phyloP scores from a whole-genome alignment of 805 yeast genomes.

The Suhomyces pyralidae region DNA sequence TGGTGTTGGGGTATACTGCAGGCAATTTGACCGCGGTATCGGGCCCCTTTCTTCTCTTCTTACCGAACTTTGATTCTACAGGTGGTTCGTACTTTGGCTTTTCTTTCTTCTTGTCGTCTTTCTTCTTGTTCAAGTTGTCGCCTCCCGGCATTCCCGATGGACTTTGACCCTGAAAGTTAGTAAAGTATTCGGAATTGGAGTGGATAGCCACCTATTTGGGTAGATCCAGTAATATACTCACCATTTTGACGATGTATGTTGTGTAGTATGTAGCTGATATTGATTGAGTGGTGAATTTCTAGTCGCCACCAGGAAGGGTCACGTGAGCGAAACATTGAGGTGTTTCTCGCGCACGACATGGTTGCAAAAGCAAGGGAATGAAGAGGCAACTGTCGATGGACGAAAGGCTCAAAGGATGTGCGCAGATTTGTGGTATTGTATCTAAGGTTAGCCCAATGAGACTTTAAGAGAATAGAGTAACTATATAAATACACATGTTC shows the following conservation, averaged over 20 bases:
- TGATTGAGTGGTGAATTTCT: conserved; percentile 4
- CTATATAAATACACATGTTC: no score
- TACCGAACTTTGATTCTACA: conserved; percentile 89
- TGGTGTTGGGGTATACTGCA: conserved; percentile 82
- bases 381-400: no score
- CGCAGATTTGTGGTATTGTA: no score
- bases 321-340: background rate
- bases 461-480: no score
- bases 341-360: background rate
- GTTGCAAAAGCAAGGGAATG: background rate
- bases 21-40: conserved; percentile 84
- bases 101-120: conserved; percentile 65
- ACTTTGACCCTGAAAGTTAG: conserved; percentile 46
- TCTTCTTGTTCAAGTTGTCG: conserved; percentile 43
- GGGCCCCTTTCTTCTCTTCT: conserved; percentile 91
- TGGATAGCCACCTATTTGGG: no score
- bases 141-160: conserved; percentile 55
- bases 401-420: no score
- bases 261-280: background rate
- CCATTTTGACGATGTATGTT: conserved; percentile 8
- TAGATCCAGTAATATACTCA: no score
- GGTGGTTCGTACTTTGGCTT: conserved; percentile 99
- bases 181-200: no score
- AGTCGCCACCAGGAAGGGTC: background rate
- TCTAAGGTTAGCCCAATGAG: no score